Base-by-base conservation (phyloP, 768 basidiomycete species). In the Rhodotorula babjevae region DNA sequence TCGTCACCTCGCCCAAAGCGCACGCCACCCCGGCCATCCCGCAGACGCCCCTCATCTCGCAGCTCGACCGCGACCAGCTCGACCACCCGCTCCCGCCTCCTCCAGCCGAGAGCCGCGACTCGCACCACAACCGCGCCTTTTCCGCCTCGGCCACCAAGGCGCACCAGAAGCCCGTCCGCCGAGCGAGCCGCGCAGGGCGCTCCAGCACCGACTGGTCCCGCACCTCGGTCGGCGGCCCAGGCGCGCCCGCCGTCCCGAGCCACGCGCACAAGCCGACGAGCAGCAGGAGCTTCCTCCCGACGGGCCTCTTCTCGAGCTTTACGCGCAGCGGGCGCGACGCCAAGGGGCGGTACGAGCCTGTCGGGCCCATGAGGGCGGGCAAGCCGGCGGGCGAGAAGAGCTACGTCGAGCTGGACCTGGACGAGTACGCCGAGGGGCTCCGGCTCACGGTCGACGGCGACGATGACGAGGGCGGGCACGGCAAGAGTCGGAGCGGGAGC, bases 331-430 rank as follows among this genome's bases (percentile, higher is more conserved):
- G 62, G n/a, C 58, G 25, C 16, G 33, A 53, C 23, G 50, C 25
- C 25, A 19, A 29, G 33, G 53, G 60, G 15, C 53, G 42, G 29
- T 72, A 72, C 57, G 47, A 50, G 36, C 50, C 62, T 6, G 67
- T 72, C 31, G 40, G 50, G 31, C 71, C 71, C 29, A 72, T 72
- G 71, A 44, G 57, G 19, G 18, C 29, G 16, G 14, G 61, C 9
- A 46, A 42, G 15, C 16, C 19, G 40, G 14, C 44, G 44, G 62
- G 63, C 11, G 66, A 68, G 62, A 64, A 72, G 63, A 68, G 5
- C 42, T 59, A 72, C 29, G 58, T 72, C 58, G 71, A 72, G 66
- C 44, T 72, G 16, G 66, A 72, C 40, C 67, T 72, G 71, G 71
- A 72, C 44, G 71, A 72, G 29, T 67, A 60, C 29, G 44, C 65